phyloP scores from a whole-genome alignment of 768 basidiomycete species.

The Lyophyllum shimeji region DNA sequence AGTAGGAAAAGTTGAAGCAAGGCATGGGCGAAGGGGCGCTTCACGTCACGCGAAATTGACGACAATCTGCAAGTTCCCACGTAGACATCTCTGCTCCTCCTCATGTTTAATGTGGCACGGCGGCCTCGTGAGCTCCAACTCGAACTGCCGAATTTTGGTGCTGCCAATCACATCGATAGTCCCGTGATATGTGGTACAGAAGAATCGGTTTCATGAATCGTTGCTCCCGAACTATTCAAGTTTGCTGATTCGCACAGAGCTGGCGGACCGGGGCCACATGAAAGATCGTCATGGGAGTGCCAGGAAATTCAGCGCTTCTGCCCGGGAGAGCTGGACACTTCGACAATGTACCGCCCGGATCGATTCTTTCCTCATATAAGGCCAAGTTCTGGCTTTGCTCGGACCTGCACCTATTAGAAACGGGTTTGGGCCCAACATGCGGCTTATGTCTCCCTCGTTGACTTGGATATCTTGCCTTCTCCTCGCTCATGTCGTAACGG shows the following conservation, averaged over 20 bases:
- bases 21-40: too few species aligned
- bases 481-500: conserved; percentile 13
- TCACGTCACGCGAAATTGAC: too few species aligned
- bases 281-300: conserved; percentile 7
- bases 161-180: too few species aligned
- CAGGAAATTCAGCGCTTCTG: background rate
- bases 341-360: background rate
- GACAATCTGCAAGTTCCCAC: background rate
- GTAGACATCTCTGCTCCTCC: background rate
- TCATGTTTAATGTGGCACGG: too few species aligned
- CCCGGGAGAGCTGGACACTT: background rate
- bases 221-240: background rate
- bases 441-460: background rate
- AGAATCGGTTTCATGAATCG: background rate
- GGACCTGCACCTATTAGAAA: background rate
- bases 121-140: background rate
- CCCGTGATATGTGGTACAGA: background rate
- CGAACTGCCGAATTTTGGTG: too few species aligned
- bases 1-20: too few species aligned
- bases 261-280: conserved; percentile 10
- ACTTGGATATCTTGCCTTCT: conserved; percentile 3
- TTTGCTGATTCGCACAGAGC: background rate
- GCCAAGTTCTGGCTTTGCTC: background rate
- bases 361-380: background rate
- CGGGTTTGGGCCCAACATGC: background rate